Evolutionary conservation across 75 land plant genomes (phyloP).

Genomic region (Cryptomeria japonica): DNA sequence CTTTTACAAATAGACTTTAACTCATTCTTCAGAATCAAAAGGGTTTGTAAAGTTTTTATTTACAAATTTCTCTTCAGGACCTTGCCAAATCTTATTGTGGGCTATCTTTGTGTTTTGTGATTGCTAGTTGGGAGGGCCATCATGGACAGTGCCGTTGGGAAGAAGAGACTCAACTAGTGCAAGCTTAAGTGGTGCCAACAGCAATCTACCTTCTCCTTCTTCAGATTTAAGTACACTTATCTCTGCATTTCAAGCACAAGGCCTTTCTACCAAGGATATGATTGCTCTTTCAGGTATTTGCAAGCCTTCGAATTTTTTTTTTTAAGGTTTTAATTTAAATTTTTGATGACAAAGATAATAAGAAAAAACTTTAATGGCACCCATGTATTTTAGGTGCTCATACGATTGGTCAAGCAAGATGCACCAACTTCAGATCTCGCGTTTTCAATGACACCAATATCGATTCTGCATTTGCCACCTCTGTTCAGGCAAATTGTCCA

Average conservation of each 20-base stretch:
- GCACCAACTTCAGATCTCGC: conserved; percentile 29
- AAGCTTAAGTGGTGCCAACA: conserved; percentile 24
- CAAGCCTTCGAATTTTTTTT: not conserved
- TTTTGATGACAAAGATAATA: too few species aligned
- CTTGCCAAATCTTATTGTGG: too few species aligned
- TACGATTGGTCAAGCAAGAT: conserved; percentile 52
- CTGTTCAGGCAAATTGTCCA: conserved; percentile 39
- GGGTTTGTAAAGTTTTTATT: too few species aligned
- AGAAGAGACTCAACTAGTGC: conserved; percentile 32
- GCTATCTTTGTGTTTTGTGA: too few species aligned
- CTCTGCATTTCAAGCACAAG: not conserved
- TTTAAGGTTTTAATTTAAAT: too few species aligned
- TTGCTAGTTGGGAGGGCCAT: conserved; percentile 40
- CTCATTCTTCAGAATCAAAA: not conserved
- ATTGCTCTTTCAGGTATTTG: conserved; percentile 23
- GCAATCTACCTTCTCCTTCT: conserved; percentile 16
- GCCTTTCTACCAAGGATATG: conserved; percentile 14
- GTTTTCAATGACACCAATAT: conserved; percentile 48
- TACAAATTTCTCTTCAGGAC: too few species aligned
- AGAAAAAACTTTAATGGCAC: too few species aligned
- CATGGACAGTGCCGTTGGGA: conserved; percentile 36
- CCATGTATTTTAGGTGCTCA: conserved; percentile 35
- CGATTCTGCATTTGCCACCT: conserved; percentile 21
- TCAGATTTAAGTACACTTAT: conserved; percentile 17
- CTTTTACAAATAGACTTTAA: not conserved